Percentiles rank a stretch among this genome's conserved stretches.
Evolutionary conservation across 495 filamentous ascomycete species (phyloP).

Genomic region (Amphirosellinia nigrospora): DNA sequence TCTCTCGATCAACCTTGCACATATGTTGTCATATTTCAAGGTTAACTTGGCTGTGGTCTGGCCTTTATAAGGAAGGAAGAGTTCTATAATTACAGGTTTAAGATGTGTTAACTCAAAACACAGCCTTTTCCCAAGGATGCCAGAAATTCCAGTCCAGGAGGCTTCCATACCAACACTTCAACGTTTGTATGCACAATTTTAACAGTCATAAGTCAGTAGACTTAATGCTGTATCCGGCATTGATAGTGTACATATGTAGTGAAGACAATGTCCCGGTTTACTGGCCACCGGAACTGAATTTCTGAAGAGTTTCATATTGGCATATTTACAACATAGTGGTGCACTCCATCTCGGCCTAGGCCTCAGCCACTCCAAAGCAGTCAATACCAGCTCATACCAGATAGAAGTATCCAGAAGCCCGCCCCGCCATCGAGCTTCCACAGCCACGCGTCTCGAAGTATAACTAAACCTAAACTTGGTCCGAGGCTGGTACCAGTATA

Average conservation of each 20-base stretch:
- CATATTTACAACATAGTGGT: not conserved
- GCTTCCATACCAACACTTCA: not conserved
- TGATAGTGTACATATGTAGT: not conserved
- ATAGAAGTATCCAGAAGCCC: not conserved
- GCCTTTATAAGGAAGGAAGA: too few species aligned
- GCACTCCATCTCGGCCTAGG: not conserved
- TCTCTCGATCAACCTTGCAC: too few species aligned
- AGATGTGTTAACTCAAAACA: too few species aligned
- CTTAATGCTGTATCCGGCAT: not conserved
- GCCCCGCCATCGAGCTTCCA: not conserved
- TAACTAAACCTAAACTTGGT: not conserved
- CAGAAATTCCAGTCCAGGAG: not conserved
- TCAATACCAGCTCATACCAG: not conserved
- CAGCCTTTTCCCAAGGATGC: too few species aligned
- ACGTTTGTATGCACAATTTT: too few species aligned
- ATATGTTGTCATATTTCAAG: too few species aligned
- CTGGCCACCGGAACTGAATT: not conserved
- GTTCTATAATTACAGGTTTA: too few species aligned
- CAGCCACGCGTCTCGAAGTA: not conserved
- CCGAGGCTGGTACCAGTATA: not conserved
- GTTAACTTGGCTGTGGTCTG: too few species aligned
- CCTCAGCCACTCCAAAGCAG: not conserved
- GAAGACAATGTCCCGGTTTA: not conserved
- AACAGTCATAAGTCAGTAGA: too few species aligned
- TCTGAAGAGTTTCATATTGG: not conserved